phyloP scores from a whole-genome alignment of 306 rosid genomes.

The Ceratonia siliqua region DNA sequence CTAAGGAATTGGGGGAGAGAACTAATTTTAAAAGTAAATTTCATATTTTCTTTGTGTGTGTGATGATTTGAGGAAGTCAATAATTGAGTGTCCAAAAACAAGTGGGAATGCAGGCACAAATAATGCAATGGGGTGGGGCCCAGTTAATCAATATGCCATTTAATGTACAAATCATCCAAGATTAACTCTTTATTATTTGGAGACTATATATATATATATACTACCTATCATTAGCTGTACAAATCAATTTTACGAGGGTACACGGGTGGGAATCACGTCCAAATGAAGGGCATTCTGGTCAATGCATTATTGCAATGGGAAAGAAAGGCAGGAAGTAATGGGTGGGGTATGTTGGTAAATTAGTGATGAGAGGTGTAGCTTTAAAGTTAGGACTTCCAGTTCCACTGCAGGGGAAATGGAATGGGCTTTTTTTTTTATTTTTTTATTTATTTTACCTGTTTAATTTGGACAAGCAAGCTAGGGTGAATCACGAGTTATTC shows the following conservation, averaged over 20 bases:
- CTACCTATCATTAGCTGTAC: slow-evolving; percentile 30
- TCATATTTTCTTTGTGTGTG: not conserved
- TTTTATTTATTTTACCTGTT: too few species aligned
- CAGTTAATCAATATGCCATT: slow-evolving; percentile 53
- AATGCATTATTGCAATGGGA: not conserved
- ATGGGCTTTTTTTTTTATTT: not conserved
- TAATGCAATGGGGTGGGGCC: slow-evolving; percentile 54
- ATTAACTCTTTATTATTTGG: slow-evolving; percentile 29
- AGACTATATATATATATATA: slow-evolving; percentile 16
- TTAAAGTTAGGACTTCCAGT: slow-evolving; percentile 31
- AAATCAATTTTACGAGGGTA: slow-evolving; percentile 16
- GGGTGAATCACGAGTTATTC: slow-evolving; percentile 32
- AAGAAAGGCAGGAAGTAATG: not conserved
- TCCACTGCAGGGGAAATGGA: too few species aligned
- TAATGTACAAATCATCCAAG: slow-evolving; percentile 56
- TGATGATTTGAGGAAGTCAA: slow-evolving; percentile 48
- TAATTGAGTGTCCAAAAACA: slow-evolving; percentile 58
- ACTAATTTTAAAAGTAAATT: not conserved
- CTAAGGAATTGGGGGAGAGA: not conserved
- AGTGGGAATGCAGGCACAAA: slow-evolving; percentile 47
- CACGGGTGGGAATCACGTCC: slow-evolving; percentile 21
- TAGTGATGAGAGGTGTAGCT: slow-evolving; percentile 29
- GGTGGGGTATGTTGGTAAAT: slow-evolving; percentile 39
- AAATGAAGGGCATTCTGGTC: slow-evolving; percentile 26
- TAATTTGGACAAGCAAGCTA: too few species aligned